These are phyloP conservation scores for Solanum chacoense DNA, from an alignment of 305 asterid species.

Conservation along the genomic window DNA sequence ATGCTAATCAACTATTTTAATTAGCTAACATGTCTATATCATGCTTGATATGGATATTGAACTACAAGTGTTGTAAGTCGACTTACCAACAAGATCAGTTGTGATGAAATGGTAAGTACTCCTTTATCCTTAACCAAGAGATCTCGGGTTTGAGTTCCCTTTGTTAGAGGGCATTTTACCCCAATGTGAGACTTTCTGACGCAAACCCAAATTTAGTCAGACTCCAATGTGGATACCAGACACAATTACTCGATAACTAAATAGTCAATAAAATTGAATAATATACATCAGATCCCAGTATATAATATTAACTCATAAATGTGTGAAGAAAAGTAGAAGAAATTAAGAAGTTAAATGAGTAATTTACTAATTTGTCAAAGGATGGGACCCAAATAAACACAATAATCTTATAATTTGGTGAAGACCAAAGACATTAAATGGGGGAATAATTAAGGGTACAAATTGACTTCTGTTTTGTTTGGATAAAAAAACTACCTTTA, in stretches of 20 bases:
- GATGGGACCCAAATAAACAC: neutral
- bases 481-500: neutral
- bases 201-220: neutral
- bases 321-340: neutral
- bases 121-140: neutral
- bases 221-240: neutral
- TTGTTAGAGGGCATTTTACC: too few relatives aligned
- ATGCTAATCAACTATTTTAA: neutral
- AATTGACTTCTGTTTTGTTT: neutral
- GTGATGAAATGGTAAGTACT: neutral
- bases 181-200: accelerated
- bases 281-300: too few relatives aligned
- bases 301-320: too few relatives aligned
- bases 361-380: neutral
- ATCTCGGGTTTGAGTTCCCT: accelerated
- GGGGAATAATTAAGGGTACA: neutral
- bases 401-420: neutral
- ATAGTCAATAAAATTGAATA: neutral
- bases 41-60: neutral
- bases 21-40: neutral
- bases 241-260: neutral
- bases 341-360: neutral
- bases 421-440: neutral
- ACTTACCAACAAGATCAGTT: neutral
- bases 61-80: neutral